Base-by-base conservation (phyloP, 495 filamentous ascomycete species). In the Pseudevernia furfuracea region DNA sequence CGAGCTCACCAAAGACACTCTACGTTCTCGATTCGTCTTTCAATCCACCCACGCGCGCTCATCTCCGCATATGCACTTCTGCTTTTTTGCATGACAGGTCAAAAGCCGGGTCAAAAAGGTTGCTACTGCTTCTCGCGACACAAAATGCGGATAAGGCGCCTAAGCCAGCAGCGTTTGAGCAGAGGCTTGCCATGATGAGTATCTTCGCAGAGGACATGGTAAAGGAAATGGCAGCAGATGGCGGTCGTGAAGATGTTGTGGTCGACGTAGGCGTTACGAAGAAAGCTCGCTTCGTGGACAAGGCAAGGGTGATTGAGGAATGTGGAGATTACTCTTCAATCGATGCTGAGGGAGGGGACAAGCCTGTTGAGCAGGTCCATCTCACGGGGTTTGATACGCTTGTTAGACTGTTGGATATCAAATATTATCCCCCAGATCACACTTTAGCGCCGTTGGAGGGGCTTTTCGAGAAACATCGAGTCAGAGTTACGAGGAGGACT, bases 111-210 rank as follows among this genome's bases (percentile, higher is more conserved):
- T 74, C 78, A 1, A 75, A 81, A 23, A 81, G 90, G 0, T 70
- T 97, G 4, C 77, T 98, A 1, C 81, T 98, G 0, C 81, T 98
- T 0, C 86, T 97, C 28, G 87, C 91, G 1, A 89, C 89, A 36
- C 87, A 93, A 66, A 98, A 98, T 80, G 93, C 92, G 2, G 93
- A 98, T 72, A 98, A 98, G 71, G 85, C 89, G 14, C 81, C 89
- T 36, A 91, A 89, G 65, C 90, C 93, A 0, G 92, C 91, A 4
- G 70, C 79, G 0, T 96, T 96, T 69, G 87, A 88, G 66, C 85
- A 96, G 67, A 82, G 93, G 6, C 76, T 98, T 12, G 82, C 80
- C 14, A 91, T 97, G 87, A 96, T 98, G 91, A 83, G 83, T 55
- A 72, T 90, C 2, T 90, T 96, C 63, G 91, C 89, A 0, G 71